Evolutionary conservation across 495 filamentous ascomycete species (phyloP).

Genomic region (Penicillium goetzii): DNA sequence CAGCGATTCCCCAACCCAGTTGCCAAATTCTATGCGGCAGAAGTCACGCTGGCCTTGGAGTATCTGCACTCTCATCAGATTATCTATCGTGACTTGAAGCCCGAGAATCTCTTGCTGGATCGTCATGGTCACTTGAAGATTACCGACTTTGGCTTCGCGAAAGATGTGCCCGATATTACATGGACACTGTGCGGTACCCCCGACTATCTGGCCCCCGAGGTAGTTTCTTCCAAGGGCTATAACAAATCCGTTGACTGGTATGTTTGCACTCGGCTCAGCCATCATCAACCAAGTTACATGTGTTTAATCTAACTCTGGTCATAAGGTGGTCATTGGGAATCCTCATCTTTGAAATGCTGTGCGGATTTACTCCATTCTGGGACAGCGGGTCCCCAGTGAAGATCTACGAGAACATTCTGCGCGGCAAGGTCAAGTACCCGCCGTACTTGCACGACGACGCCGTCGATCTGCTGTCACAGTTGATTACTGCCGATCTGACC

Average conservation of each 20-base stretch:
- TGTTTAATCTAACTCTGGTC: neutral
- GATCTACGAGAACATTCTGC: constrained; percentile 98
- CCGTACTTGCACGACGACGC: constrained; percentile 94
- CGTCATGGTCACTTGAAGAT: constrained; percentile 97
- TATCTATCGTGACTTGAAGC: constrained; percentile 97
- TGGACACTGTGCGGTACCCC: constrained; percentile 98
- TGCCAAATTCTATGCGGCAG: constrained; percentile 97
- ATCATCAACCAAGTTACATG: neutral
- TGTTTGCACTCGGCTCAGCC: constrained; percentile 32
- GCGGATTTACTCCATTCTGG: constrained; percentile 98
- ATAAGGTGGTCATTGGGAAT: constrained; percentile 96
- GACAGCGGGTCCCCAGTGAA: constrained; percentile 96
- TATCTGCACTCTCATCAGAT: constrained; percentile 95
- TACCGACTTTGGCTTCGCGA: constrained; percentile 98
- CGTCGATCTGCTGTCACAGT: constrained; percentile 83
- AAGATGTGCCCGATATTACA: constrained; percentile 97
- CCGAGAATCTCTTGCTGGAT: constrained; percentile 93
- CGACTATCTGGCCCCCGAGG: constrained; percentile 97
- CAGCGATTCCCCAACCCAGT: constrained; percentile 98
- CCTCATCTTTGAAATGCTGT: constrained; percentile 99
- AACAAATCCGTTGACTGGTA: constrained; percentile 99
- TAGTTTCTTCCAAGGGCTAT: constrained; percentile 96
- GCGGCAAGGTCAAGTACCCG: constrained; percentile 91
- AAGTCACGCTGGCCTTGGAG: constrained; percentile 92
- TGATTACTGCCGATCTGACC: constrained; percentile 93